These are phyloP conservation scores for Talaromyces ruber DNA, from an alignment of 495 filamentous ascomycete genomes.

Conservation along the genomic window DNA sequence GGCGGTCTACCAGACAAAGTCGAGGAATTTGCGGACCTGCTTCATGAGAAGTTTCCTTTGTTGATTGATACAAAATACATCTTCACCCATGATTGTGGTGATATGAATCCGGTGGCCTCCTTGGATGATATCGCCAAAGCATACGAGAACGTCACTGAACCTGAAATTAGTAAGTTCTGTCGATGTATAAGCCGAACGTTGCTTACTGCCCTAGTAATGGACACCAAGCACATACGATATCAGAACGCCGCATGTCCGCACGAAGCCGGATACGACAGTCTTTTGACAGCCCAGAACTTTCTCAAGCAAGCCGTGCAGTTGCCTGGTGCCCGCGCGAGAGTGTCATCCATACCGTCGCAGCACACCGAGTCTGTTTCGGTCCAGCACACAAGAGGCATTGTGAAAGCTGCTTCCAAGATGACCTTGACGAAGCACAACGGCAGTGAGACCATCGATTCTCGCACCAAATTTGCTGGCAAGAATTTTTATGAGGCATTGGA, in stretches of 20 bases:
- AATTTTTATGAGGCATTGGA: not conserved
- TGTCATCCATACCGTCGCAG: not conserved
- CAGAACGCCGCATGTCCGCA: constrained; percentile 35
- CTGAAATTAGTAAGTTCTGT: constrained; percentile 34
- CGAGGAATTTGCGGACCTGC: constrained; percentile 46
- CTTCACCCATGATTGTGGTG: constrained; percentile 45
- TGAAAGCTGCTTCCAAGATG: not conserved
- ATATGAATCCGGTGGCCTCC: constrained; percentile 39
- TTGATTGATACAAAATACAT: constrained; percentile 77
- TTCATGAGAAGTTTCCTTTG: constrained; percentile 54
- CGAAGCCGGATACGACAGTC: constrained; percentile 69
- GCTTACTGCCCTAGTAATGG: constrained; percentile 19
- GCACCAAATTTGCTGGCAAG: not conserved
- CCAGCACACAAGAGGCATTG: not conserved
- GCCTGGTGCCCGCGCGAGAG: constrained; percentile 9
- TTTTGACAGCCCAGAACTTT: constrained; percentile 57
- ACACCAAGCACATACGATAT: constrained; percentile 42
- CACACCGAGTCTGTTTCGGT: not conserved
- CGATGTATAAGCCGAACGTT: not conserved
- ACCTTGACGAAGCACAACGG: not conserved
- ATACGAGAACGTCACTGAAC: constrained; percentile 26
- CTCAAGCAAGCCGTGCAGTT: constrained; percentile 51
- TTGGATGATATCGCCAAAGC: constrained; percentile 40
- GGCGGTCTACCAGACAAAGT: constrained; percentile 53
- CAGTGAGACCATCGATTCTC: not conserved